Evolutionary conservation across 139 green algal species (phyloP).

Genomic region (Nannochloris sp.): DNA sequence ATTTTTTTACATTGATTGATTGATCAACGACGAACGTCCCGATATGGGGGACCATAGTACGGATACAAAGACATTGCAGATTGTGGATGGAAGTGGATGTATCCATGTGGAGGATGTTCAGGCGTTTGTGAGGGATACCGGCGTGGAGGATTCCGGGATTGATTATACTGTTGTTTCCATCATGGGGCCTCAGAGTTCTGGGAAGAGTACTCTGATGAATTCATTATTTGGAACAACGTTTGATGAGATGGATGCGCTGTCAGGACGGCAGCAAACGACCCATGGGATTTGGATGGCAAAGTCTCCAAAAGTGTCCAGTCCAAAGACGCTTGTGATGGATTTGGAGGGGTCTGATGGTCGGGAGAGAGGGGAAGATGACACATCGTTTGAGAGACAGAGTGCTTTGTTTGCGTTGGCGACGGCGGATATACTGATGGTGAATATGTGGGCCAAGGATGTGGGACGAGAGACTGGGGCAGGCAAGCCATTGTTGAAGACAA

Average conservation of each 20-base stretch:
- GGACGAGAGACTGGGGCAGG: slow-evolving; percentile 87
- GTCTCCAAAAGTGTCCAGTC: slow-evolving; percentile 49
- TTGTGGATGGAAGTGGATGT: slow-evolving; percentile 49
- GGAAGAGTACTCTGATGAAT: slow-evolving; percentile 90
- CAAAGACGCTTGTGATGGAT: slow-evolving; percentile 84
- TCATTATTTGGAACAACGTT: slow-evolving; percentile 88
- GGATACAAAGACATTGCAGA: slow-evolving; percentile 27
- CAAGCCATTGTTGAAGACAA: slow-evolving; percentile 96
- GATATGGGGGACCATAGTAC: not conserved
- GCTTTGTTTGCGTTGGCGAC: slow-evolving; percentile 91
- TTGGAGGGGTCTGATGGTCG: slow-evolving; percentile 78
- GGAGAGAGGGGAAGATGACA: slow-evolving; percentile 92
- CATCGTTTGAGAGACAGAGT: slow-evolving; percentile 92
- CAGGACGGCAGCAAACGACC: slow-evolving; percentile 77
- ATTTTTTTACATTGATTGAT: no score
- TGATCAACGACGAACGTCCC: no score
- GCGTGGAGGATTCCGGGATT: slow-evolving; percentile 29
- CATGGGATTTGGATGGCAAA: slow-evolving; percentile 80
- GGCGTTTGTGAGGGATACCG: slow-evolving; percentile 27
- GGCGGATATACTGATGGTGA: slow-evolving; percentile 92
- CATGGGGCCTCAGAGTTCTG: slow-evolving; percentile 91
- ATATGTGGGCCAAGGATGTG: slow-evolving; percentile 98
- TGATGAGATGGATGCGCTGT: slow-evolving; percentile 89
- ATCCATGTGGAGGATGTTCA: slow-evolving; percentile 41
- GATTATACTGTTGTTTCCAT: slow-evolving; percentile 90